Percentiles rank a stretch among this genome's conserved stretches.
phyloP scores from a whole-genome alignment of 371 early-diverging fungal species.

The Mortierella sp. region DNA sequence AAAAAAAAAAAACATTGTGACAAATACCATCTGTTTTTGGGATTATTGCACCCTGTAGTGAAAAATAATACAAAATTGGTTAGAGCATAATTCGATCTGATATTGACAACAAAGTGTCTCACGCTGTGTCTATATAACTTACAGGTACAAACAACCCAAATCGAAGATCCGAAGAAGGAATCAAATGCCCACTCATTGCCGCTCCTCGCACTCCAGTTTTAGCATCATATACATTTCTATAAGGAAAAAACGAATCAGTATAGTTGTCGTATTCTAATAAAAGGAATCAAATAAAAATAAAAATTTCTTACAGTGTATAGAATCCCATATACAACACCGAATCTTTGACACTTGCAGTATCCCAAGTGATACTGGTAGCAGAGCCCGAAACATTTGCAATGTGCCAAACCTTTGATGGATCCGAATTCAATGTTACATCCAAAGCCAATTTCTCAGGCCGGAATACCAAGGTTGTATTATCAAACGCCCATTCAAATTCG shows the following conservation, averaged over 20 bases:
- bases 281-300: background rate
- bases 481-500: conserved; percentile 29
- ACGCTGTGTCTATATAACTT: background rate
- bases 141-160: conserved; percentile 48
- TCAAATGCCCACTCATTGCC: conserved; percentile 46
- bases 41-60: no score
- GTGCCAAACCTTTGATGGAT: conserved; percentile 20
- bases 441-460: conserved; percentile 13
- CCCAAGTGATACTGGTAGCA: conserved; percentile 12
- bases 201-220: conserved; percentile 42
- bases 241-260: no score
- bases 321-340: conserved; percentile 17
- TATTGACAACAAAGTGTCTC: no score
- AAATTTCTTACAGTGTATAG: conserved; percentile 17
- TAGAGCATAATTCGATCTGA: no score
- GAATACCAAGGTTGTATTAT: conserved; percentile 15
- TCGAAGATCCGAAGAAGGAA: conserved; percentile 48
- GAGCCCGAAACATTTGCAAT: conserved; percentile 25
- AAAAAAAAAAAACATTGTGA: no score
- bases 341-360: background rate
- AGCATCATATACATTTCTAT: conserved; percentile 48
- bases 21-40: no score
- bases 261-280: background rate
- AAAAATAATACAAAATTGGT: no score
- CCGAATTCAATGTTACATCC: conserved; percentile 12